Base-by-base conservation (phyloP, 176 grass and related monocot genomes). In the Triticum timopheevii region DNA sequence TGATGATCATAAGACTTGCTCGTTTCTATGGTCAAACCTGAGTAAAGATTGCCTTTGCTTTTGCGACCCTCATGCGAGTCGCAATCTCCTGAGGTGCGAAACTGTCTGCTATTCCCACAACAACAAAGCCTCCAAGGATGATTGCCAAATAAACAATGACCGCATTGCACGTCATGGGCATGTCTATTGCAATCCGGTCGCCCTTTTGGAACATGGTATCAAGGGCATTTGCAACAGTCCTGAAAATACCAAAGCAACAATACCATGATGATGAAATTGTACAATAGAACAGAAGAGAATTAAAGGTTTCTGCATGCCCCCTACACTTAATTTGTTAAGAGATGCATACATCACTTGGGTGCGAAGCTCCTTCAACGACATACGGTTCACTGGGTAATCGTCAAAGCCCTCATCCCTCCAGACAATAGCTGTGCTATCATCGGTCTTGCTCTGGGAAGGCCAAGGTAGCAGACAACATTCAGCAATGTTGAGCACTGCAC, bases 101-200 rank as follows among this genome's bases (percentile, higher is more conserved):
- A 84, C 96, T 98, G 84, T 98, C 96, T 79, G 96, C 92, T 91
- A 98, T 98, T 47, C 92, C 95, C 62, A 98, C 96, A 79, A 98
- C 96, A 92, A 94, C 84, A 82, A 87, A 92, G 42, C 96, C 96
- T 80, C 93, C 87, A 45, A 98, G 82, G 83, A 98, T 69, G 78
- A 94, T 92, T 33, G 91, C 92, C 56, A 98, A 78, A 81, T 98
- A 98, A 89, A 95, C 91, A 74, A 98, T 90, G 38, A 98, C 96
- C 68, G 96, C 93, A 59, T 90, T 88, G 79, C 91, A 98, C 79
- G 96, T 95, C 96, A 98, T 94, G 79, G 96, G 96, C 96, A 95
- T 98, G 73, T 98, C 92, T 58, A 95, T 94, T 79, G 96, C 96
- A 88, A 98, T 92, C 62, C 71, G 84, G 66, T 95, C 96, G 59